phyloP scores from a whole-genome alignment of 164 flowering plant genomes.

The Dillenia turbinata region DNA sequence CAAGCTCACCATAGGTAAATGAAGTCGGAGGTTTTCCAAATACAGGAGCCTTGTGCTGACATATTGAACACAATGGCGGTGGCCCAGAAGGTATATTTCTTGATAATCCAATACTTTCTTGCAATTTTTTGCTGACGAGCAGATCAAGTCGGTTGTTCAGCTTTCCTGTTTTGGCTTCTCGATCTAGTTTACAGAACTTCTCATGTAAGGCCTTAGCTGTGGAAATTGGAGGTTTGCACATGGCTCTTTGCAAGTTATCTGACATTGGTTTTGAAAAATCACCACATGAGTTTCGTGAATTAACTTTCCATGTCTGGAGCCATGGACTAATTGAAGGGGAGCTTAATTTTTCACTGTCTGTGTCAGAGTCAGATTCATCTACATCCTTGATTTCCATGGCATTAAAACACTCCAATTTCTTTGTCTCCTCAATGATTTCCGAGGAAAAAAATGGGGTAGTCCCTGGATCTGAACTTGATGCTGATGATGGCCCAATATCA shows the following conservation, averaged over 20 bases:
- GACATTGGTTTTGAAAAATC: conserved; percentile 23
- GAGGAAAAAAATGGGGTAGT: conserved; percentile 48
- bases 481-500: conserved; percentile 66
- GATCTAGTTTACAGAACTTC: conserved; percentile 38
- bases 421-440: conserved; percentile 29
- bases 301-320: conserved; percentile 51
- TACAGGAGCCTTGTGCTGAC: conserved; percentile 78
- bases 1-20: conserved; percentile 77
- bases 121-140: conserved; percentile 41
- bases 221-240: conserved; percentile 25
- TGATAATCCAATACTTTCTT: conserved; percentile 55
- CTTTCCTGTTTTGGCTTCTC: conserved; percentile 36
- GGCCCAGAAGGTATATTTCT: conserved; percentile 58
- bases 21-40: conserved; percentile 86
- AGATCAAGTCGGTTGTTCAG: conserved; percentile 30
- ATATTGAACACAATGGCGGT: conserved; percentile 87
- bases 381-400: conserved; percentile 18
- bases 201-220: conserved; percentile 34
- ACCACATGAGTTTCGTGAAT: conserved; percentile 29
- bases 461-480: conserved; percentile 77
- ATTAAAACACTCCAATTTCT: conserved; percentile 21
- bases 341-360: conserved; percentile 43
- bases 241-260: conserved; percentile 23
- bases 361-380: conserved; percentile 55
- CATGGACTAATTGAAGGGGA: conserved; percentile 29